Percentiles rank a stretch among this genome's conserved stretches.
phyloP scores from a whole-genome alignment of 768 basidiomycete species.

The Myochromella boudieri region DNA sequence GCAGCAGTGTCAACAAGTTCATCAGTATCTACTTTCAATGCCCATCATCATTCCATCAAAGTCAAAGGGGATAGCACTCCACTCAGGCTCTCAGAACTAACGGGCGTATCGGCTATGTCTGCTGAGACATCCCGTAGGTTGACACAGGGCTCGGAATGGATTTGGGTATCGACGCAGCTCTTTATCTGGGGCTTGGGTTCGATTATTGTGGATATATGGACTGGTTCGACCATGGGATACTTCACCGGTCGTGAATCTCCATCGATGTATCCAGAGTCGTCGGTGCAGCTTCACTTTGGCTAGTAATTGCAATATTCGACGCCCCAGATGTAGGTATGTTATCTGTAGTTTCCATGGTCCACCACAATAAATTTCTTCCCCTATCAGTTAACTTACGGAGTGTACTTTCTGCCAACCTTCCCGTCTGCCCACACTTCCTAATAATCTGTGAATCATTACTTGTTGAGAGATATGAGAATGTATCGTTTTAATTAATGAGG shows the following conservation, averaged over 20 bases:
- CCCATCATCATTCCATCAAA: constrained; percentile 2
- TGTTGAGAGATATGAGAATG: too few relatives aligned
- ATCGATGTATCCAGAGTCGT: constrained; percentile 32
- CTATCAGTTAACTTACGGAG: too few relatives aligned
- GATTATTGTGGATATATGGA: constrained; percentile 36
- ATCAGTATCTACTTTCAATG: constrained; percentile 9
- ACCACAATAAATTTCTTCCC: too few relatives aligned
- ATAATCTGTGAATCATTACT: too few relatives aligned
- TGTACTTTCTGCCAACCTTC: too few relatives aligned
- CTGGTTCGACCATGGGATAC: constrained; percentile 37
- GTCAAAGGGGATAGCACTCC: background rate
- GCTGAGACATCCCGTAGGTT: constrained; percentile 35
- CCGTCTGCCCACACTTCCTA: too few relatives aligned
- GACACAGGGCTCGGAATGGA: constrained; percentile 36
- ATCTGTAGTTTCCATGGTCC: too few relatives aligned
- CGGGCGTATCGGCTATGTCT: constrained; percentile 24
- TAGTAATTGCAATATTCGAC: constrained; percentile 19
- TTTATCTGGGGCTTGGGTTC: constrained; percentile 40
- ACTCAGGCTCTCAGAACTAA: constrained; percentile 1
- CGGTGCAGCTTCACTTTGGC: background rate
- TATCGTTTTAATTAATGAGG: too few relatives aligned
- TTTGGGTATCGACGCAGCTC: constrained; percentile 34
- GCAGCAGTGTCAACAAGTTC: constrained; percentile 14
- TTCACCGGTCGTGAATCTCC: constrained; percentile 38
- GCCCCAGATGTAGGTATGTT: constrained; percentile 26